phyloP scores from a whole-genome alignment of 2,329 filamentous ascomycete genomes.

The Metarhizium robertsii region DNA sequence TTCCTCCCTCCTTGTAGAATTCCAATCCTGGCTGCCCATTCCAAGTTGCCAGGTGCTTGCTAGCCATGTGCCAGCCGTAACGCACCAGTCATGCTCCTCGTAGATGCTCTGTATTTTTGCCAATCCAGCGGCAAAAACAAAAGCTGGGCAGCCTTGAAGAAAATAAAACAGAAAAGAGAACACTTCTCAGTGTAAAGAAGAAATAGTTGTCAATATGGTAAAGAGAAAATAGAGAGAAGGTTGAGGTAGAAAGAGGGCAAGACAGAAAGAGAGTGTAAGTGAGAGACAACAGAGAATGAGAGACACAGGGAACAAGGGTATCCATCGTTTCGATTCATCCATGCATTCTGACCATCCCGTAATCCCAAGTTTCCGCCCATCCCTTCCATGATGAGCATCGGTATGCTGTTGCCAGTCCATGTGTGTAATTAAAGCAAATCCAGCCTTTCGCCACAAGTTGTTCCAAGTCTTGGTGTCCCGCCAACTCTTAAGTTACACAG shows the following conservation, averaged over 20 bases:
- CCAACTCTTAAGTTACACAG: background rate
- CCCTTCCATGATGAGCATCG: constrained; percentile 1
- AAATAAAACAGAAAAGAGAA: background rate
- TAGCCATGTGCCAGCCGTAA: background rate
- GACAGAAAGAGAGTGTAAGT: constrained; percentile 5
- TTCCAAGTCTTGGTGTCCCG: background rate
- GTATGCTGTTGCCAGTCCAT: constrained; percentile 30
- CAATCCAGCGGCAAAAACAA: constrained; percentile 15
- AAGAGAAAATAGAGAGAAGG: constrained; percentile 10
- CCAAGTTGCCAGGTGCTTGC: background rate
- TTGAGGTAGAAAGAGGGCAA: constrained; percentile 10
- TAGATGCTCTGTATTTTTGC: constrained; percentile 8
- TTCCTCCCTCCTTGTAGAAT: background rate
- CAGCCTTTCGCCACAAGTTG: background rate
- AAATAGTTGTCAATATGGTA: constrained; percentile 8
- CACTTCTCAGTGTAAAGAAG: background rate
- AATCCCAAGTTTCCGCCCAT: constrained; percentile 14
- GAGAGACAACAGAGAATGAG: constrained; percentile 11
- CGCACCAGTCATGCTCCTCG: background rate
- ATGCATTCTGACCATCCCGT: constrained; percentile 32
- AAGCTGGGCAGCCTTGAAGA: background rate
- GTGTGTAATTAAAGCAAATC: constrained; percentile 23
- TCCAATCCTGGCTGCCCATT: background rate
- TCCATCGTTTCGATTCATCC: constrained; percentile 35
- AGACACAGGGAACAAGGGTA: constrained; percentile 28